Base-by-base conservation (phyloP, 495 filamentous ascomycete genomes). In the Xeromyces bisporus region DNA sequence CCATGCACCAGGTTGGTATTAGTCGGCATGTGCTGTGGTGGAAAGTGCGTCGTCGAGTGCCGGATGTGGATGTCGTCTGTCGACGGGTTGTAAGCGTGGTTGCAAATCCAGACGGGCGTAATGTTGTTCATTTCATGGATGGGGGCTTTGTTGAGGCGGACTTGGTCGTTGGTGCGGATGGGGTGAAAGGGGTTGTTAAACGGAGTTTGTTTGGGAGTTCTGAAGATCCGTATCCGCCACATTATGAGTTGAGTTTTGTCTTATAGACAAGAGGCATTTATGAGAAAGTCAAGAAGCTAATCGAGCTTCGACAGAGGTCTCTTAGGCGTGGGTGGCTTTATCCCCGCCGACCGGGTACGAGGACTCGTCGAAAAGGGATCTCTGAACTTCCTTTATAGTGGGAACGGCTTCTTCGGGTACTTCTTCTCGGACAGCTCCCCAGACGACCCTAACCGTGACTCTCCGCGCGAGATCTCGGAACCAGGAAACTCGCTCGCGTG, bases 111-210 rank as follows among this genome's bases (percentile, higher is more conserved):
- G 27, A 38, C 23, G 41, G 39, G 2, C 36, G 27, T 16, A 47
- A 56, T 16, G 9, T 32, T 8, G 25, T 58, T 10, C 26, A 35
- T 6, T 60, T 64, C 27, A 40, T 33, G 0, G 55, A 58, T 32
- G 51, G 33, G 3, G 50, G 46, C 28, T 7, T 32, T 0, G 55
- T 58, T 3, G 46, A 56, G 10, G 64, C 55, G 0, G 67, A 67
- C 49, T 33, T 79, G 35, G 53, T 74, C 2, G 57, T 77, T 39
- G 73, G 67, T n/a, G 67, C 69, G 0, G 73, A 76, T 48, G 73
- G 73, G 1, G 51, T 73, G 3, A 62, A 58, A 44, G 70, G 68
- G 28, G 48, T 48, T 0, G 57, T 61, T 1, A 56, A 64, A 31
- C 54, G 39, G 28, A 50, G 51, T 0, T 36, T 75, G 18, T 58